phyloP scores from a whole-genome alignment of 805 yeast species.

The Yarrowia sp. region DNA sequence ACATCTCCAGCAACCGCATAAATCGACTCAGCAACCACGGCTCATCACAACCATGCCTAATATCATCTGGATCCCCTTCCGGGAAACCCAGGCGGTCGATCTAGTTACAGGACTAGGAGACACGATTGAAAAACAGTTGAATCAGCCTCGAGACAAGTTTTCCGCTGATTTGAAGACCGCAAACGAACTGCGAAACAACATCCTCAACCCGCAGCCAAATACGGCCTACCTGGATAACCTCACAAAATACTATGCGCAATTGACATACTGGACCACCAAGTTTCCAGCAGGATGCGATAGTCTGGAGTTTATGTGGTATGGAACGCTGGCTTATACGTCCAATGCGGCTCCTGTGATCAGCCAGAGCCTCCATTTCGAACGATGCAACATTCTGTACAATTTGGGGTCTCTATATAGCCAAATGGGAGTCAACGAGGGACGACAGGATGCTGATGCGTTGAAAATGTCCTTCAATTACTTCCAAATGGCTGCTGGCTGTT shows the following conservation, averaged over 20 bases:
- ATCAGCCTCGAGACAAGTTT: slow-evolving; percentile 54
- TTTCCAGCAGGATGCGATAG: slow-evolving; percentile 62
- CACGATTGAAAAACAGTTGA: slow-evolving; percentile 58
- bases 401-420: slow-evolving; percentile 69
- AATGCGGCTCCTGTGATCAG: slow-evolving; percentile 57
- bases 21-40: too few species aligned
- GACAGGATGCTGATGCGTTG: slow-evolving; percentile 57
- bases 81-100: slow-evolving; percentile 56
- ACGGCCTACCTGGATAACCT: background rate
- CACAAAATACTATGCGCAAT: slow-evolving; percentile 44
- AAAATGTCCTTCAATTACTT: slow-evolving; percentile 68
- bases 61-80: slow-evolving; percentile 59
- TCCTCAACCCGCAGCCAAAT: slow-evolving; percentile 7
- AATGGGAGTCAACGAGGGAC: slow-evolving; percentile 58
- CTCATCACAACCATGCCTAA: slow-evolving; percentile 46
- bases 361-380: slow-evolving; percentile 65
- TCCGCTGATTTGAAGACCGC: slow-evolving; percentile 49
- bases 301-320: slow-evolving; percentile 73
- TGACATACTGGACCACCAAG: slow-evolving; percentile 50
- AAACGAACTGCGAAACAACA: slow-evolving; percentile 40
- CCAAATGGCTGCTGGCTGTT: slow-evolving; percentile 75
- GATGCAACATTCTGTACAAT: slow-evolving; percentile 68
- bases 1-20: too few species aligned
- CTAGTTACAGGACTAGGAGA: slow-evolving; percentile 53
- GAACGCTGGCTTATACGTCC: slow-evolving; percentile 63